Base-by-base conservation (phyloP, 2,329 filamentous ascomycete species). In the Alternaria infectoria region DNA sequence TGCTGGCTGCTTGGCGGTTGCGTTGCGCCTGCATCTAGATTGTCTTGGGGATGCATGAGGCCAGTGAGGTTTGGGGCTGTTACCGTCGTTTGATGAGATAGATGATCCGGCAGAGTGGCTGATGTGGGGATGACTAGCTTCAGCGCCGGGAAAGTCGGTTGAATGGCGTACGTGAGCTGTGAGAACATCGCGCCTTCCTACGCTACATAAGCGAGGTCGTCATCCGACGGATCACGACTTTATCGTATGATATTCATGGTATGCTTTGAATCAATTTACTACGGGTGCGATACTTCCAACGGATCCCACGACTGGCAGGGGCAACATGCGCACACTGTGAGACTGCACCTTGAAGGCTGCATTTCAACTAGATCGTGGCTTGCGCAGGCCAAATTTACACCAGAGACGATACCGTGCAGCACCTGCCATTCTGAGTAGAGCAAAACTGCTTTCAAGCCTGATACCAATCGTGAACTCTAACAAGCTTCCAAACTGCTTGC, bases 1-100 rank as follows among this genome's bases (percentile, higher is more conserved):
- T 56, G 64, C 57, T 57, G 50, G 66, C 58, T 40, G 59, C 59
- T 66, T 67, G 60, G 64, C 61, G 28, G 17, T 32, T 49, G 46
- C 40, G 17, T 56, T 21, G 26, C 32, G 23, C 57, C 13, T 56
- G 21, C 44, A 55, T 52, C 49, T 61, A 66, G 30, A 59, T 57
- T 62, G 45, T 26, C 43, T 40, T 61, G 56, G 40, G 15, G 17
- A 55, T 55, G 28, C 50, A 60, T 13, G 12, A 32, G 21, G 19
- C 50, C 19, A 49, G 30, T 54, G 47, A 45, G 26, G 40, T 28
- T 44, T 54, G 46, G 47, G 36, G 50, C 54, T 15, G 63, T 52
- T 19, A 25, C 30, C 11, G 32, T 47, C 47, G 26, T 52, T 56
- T 30, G 59, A 52, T 63, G 56, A 43, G 50, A 57, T 60, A 32